Conservation (phyloP, 208 protist species). For the Acanthamoeba royreba region DNA sequence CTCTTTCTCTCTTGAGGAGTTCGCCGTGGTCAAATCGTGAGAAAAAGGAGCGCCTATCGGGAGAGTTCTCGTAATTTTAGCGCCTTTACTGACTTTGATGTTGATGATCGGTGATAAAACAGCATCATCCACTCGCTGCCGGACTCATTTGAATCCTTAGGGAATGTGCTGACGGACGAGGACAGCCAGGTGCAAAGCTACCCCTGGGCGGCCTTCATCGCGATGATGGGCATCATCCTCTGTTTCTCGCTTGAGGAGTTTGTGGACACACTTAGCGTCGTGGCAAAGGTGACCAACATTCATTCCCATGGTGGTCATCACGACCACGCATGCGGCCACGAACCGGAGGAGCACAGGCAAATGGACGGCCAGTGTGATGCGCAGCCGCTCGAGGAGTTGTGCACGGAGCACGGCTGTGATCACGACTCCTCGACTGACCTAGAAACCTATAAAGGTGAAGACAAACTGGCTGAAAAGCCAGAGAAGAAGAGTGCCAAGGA, state of each 20-base stretch:
- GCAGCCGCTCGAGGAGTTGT: not conserved
- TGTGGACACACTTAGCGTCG: not conserved
- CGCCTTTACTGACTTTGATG: too few species aligned
- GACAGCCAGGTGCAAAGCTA: not conserved
- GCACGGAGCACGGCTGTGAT: not conserved
- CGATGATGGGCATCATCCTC: slow-evolving; percentile 6
- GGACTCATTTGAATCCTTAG: not conserved
- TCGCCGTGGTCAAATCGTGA: not conserved
- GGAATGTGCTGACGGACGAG: not conserved
- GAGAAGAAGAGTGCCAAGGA: not conserved
- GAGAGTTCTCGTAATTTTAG: too few species aligned
- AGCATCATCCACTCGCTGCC: not conserved
- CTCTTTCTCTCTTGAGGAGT: not conserved
- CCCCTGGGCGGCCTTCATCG: not conserved
- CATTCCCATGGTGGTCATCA: not conserved
- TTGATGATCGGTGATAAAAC: too few species aligned
- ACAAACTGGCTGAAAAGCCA: not conserved
- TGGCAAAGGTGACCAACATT: not conserved
- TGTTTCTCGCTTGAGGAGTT: slow-evolving; percentile 11
- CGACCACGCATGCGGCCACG: not conserved
- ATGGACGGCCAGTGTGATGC: not conserved
- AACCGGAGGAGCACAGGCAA: not conserved
- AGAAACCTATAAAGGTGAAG: not conserved
- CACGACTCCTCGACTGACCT: not conserved
- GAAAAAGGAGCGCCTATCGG: too few species aligned